A percentile compares a stretch with the other conserved stretches of the same genome.
Evolutionary conservation across 768 basidiomycete species (phyloP).

Genomic region (Sporobolomyces roseus): DNA sequence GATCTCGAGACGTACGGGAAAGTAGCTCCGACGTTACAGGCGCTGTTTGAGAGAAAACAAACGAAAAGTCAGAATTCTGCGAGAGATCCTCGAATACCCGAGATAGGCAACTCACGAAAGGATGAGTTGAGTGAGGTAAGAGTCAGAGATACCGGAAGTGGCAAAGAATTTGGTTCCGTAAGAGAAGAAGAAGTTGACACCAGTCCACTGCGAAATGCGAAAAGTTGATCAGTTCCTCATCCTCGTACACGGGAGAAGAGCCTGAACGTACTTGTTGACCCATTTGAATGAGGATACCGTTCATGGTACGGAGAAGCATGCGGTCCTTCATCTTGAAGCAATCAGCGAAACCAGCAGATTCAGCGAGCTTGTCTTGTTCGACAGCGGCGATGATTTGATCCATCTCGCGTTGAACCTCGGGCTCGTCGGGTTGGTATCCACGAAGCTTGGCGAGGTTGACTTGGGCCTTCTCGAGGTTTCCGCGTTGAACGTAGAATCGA

Average conservation of each 20-base stretch:
- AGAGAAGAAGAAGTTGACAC: constrained; percentile 22
- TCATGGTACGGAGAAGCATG: constrained; percentile 39
- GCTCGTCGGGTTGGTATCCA: constrained; percentile 48
- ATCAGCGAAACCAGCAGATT: constrained; percentile 24
- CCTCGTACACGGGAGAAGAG: background rate
- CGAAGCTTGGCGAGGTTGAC: constrained; percentile 52
- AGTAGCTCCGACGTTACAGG: constrained; percentile 36
- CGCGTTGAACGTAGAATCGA: constrained; percentile 34
- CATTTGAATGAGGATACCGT: constrained; percentile 38
- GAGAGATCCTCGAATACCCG: background rate
- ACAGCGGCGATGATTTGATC: constrained; percentile 14
- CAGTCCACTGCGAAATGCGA: constrained; percentile 10
- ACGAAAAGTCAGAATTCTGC: background rate
- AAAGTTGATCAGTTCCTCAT: no score
- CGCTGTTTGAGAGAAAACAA: background rate
- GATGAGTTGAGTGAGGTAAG: constrained; percentile 40
- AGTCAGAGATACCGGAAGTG: constrained; percentile 34
- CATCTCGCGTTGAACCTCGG: constrained; percentile 49
- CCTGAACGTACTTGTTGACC: constrained; percentile 29
- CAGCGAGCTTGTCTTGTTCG: constrained; percentile 30
- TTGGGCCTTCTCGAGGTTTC: constrained; percentile 31
- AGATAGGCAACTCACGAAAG: constrained; percentile 4
- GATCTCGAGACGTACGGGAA: constrained; percentile 26
- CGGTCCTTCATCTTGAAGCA: constrained; percentile 36
- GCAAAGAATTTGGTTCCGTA: constrained; percentile 40